A percentile compares a stretch with the other conserved stretches of the same genome.
Conservation (phyloP, 176 grass and related monocot species). For the Oryza glumipatula region DNA sequence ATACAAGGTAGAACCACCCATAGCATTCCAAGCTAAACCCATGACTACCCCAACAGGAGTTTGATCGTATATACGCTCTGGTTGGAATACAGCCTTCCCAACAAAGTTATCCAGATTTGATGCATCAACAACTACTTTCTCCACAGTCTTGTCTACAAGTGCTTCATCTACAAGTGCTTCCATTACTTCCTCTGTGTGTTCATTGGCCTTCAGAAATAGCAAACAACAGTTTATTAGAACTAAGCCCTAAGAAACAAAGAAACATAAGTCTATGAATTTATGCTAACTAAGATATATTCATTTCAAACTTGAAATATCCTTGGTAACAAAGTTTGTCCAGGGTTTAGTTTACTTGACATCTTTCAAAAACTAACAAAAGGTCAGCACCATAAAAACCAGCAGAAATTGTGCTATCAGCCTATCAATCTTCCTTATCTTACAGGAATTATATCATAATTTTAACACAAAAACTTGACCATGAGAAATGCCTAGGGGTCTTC, state of each 20-base stretch:
- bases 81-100: slow-evolving; percentile 94
- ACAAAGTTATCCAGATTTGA: slow-evolving; percentile 86
- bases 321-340: neutral
- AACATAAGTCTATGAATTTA: neutral
- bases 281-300: slow-evolving; percentile 4
- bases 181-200: neutral
- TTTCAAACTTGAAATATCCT: slow-evolving; percentile 21
- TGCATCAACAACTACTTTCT: slow-evolving; percentile 71
- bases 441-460: neutral
- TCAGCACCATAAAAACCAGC: neutral
- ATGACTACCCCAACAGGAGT: slow-evolving; percentile 96
- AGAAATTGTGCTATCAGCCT: neutral
- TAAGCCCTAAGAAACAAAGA: neutral
- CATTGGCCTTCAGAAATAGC: slow-evolving; percentile 14
- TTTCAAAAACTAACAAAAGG: neutral
- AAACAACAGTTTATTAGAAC: neutral
- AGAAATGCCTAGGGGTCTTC: too few species aligned
- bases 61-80: slow-evolving; percentile 87
- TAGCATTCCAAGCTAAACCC: slow-evolving; percentile 94
- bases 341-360: neutral
- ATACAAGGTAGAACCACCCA: slow-evolving; percentile 91
- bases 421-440: neutral
- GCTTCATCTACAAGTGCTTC: slow-evolving; percentile 13
- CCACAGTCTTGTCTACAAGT: slow-evolving; percentile 36
- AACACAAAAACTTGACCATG: neutral